Base-by-base conservation (phyloP, 1,139 yeast species). In the Saccharomyces hybrid region DNA sequence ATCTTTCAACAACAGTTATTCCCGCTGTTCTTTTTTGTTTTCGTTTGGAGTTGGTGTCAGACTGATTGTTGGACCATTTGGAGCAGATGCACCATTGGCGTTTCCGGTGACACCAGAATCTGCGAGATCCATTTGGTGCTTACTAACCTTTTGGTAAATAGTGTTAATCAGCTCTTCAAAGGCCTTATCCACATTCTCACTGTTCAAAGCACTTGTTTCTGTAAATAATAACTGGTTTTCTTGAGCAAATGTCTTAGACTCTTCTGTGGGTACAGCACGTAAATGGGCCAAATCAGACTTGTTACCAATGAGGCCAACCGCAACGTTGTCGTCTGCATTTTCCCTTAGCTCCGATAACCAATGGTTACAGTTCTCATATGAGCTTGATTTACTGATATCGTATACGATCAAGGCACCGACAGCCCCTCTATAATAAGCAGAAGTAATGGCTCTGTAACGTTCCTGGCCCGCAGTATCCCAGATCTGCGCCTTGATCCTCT, bases 401-500 rank as follows among this genome's bases (percentile, higher is more conserved):
- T 93, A 93, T 61, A 93, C 96, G 59, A 93, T 86, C 65, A 93
- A 78, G 2, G 99, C 99, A 54, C 99, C 99, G 52, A 91, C 96
- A 0, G 99, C 99, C 50, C 99, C 99, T 70, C 99, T 81, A 72
- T 93, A 93, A 76, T 93, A 93, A 12, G 98, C 99, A 58, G 95
- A 85, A 47, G 99, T 93, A 68, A 93, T 93, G 52, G 99, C 98
- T 66, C 99, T 83, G 76, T 93, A 93, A 71, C 99, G 83, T 73
- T 93, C 99, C 76, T 93, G 99, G 58, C 99, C 99, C 2, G 99
- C 99, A 31, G 99, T 93, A 72, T 93, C 99, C 99, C 99, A 93
- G 68, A 93, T 90, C 73, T 95, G 99, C 9, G 98, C 97, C 73
- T 93, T 93, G 68, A 95, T 90, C 69, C 95, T 80, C 73, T 91